phyloP scores from a whole-genome alignment of 2,329 filamentous ascomycete genomes.

The Pseudogymnoascus sp. region DNA sequence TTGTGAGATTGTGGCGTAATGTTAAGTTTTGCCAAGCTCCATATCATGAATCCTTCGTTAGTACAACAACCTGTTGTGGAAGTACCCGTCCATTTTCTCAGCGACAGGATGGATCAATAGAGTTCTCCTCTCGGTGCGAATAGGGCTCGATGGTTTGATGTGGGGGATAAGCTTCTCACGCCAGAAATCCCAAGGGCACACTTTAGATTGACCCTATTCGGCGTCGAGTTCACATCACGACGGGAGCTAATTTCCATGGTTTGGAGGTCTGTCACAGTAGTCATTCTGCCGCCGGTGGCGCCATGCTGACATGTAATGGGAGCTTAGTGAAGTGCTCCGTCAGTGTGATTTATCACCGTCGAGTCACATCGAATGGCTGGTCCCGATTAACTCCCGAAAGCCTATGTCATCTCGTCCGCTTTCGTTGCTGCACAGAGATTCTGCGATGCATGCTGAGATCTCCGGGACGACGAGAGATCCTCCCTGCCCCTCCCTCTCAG shows the following conservation, averaged over 20 bases:
- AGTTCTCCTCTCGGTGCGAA: not conserved
- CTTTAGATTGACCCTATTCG: not conserved
- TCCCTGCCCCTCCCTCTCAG: not conserved
- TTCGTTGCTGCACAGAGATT: not conserved
- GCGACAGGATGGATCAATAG: not conserved
- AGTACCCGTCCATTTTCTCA: not conserved
- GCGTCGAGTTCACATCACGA: not conserved
- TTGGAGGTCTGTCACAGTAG: not conserved
- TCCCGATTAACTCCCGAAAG: conserved; percentile 1
- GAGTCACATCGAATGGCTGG: conserved; percentile 5
- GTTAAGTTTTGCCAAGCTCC: not conserved
- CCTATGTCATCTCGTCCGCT: conserved; percentile 1
- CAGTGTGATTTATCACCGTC: not conserved
- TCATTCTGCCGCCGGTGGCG: not conserved
- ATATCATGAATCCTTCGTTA: not conserved
- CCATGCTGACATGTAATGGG: not conserved
- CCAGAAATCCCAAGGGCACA: not conserved
- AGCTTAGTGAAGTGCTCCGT: not conserved
- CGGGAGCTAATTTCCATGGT: conserved; percentile 2
- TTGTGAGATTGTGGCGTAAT: not conserved
- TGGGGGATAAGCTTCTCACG: not conserved
- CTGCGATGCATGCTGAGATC: not conserved
- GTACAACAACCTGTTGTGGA: not conserved
- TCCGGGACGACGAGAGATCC: not conserved
- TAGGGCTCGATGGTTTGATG: not conserved